A percentile compares a stretch with the other conserved stretches of the same genome.
These are phyloP conservation scores for Linum usitatissimum DNA, from an alignment of 345 rosid species.

Conservation along the genomic window DNA sequence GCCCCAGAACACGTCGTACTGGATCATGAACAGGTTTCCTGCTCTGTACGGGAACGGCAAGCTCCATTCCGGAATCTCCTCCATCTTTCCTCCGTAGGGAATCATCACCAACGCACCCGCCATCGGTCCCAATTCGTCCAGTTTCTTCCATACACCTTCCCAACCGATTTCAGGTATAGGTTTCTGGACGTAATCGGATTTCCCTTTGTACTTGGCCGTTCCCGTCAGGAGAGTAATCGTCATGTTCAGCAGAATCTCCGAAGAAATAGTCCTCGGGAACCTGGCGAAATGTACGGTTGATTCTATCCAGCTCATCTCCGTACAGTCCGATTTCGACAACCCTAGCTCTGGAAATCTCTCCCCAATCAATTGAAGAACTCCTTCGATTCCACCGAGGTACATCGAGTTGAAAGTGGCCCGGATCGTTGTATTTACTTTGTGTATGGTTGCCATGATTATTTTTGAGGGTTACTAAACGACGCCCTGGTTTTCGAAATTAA, in stretches of 20 bases:
- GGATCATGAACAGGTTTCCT: constrained; percentile 9
- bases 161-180: neutral
- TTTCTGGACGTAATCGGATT: neutral
- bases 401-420: neutral
- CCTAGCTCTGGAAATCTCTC: constrained; percentile 7
- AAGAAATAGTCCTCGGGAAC: neutral
- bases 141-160: neutral
- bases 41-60: constrained; percentile 12
- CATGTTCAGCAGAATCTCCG: neutral
- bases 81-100: constrained; percentile 12
- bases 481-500: no score
- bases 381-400: neutral
- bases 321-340: neutral
- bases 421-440: neutral
- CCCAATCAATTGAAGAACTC: neutral
- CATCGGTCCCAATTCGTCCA: neutral
- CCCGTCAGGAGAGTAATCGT: neutral
- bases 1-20: constrained; percentile 3
- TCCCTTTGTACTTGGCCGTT: neutral
- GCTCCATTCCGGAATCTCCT: neutral
- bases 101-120: neutral
- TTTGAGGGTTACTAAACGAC: no score
- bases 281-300: neutral
- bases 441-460: neutral
- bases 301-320: constrained; percentile 7